Base-by-base conservation (phyloP, 179 eudicot genomes). In the Beta lomatogona region DNA sequence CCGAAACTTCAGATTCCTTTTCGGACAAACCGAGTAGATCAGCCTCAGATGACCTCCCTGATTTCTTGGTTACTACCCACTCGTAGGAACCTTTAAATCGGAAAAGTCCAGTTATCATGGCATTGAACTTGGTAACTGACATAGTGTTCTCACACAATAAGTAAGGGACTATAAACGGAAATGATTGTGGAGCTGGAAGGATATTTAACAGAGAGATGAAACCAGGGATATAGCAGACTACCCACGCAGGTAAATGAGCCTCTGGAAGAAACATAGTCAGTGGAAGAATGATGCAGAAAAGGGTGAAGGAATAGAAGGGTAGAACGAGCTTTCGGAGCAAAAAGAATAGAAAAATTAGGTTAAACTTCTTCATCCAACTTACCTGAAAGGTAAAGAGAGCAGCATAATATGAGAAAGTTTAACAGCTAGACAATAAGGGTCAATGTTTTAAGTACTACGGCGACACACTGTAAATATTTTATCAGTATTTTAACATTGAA, bases 211-310 rank as follows among this genome's bases (percentile, higher is more conserved):
- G 60, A 22, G 88, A 86, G 85, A 86, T 86, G 73, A 86, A 79
- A 58, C 88, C 88, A 36, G 88, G 88, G 70, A 86, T 83, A 67
- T 86, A 86, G 71, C 88, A 86, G 80, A 86, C 88, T 9, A 86
- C 88, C 88, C 88, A 86, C 64, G 82, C 85, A 48, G 88, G 88
- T 65, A 86, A 76, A 78, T 86, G 88, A 71, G 88, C 86, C 82
- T 86, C 88, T 48, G 88, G 86, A 60, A 86, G 86, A 76, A 86
- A 86, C 88, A 86, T 86, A n/a, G 88, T 86, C 58, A 86, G 59
- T 1, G 88, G 88, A 63, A 86, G 86, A 79, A 86, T 86, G 82
- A 86, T 84, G 79, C 88, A 86, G 83, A 86, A 86, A 16, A 86
- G 85, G 48, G 86, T 86, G 83, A 86, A 86, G 18, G 88, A 86